phyloP scores from a whole-genome alignment of 495 filamentous ascomycete genomes.

The Immersiella caudata region DNA sequence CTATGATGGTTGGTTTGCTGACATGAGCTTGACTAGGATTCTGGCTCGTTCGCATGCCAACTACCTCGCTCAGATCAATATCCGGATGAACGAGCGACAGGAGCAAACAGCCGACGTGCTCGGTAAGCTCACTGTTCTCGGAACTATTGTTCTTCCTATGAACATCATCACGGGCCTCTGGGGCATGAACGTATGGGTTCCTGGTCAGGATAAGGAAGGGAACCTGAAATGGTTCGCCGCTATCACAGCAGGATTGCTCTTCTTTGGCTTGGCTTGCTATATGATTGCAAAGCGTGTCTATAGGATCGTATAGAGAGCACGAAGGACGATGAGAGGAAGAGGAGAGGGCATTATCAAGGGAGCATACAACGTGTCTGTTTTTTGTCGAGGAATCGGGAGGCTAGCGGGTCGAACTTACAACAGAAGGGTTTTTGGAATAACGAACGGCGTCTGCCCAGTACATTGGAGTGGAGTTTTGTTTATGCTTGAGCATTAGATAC shows the following conservation, averaged over 20 bases:
- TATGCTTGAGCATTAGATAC: no score
- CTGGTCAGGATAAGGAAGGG: constrained; percentile 70
- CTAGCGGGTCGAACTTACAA: neutral
- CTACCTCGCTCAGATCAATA: constrained; percentile 91
- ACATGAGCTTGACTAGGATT: constrained; percentile 60
- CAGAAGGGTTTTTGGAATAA: no score
- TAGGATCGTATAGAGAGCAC: constrained; percentile 50
- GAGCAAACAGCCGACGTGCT: constrained; percentile 94
- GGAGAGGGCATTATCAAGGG: no score
- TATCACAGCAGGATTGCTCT: constrained; percentile 73
- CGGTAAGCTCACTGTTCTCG: constrained; percentile 91
- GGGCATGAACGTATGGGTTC: constrained; percentile 98
- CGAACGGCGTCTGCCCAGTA: no score
- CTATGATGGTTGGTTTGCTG: constrained; percentile 9
- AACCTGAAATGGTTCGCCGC: constrained; percentile 60
- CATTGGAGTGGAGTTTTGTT: no score
- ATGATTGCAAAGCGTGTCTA: constrained; percentile 77
- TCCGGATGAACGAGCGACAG: constrained; percentile 95
- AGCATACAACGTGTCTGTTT: neutral
- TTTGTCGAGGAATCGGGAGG: neutral
- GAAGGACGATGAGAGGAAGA: no score
- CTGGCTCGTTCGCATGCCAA: constrained; percentile 91
- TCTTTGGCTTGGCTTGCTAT: constrained; percentile 79
- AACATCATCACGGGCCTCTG: constrained; percentile 98
- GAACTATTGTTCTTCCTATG: constrained; percentile 96